Evolutionary conservation across 352 stramenopile species (phyloP).

Genomic region (Globisporangium acanthophoron): DNA sequence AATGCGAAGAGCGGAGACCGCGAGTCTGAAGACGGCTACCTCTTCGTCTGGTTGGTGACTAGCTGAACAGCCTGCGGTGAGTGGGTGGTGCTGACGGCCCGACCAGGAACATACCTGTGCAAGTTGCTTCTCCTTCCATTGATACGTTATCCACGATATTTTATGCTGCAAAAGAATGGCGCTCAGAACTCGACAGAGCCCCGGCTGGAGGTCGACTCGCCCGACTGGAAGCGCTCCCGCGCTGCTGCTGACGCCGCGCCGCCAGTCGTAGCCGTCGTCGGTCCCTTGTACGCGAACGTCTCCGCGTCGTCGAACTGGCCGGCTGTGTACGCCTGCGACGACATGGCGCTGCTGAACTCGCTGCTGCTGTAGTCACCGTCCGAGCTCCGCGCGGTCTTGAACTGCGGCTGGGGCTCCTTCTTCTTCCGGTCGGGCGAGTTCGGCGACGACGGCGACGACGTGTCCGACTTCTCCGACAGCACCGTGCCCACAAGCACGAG

Average conservation of each 20-base stretch:
- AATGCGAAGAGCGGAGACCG: too few species aligned
- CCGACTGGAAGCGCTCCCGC: constrained; percentile 17
- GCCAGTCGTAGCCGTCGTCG: constrained; percentile 6
- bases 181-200: constrained; percentile 60
- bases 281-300: constrained; percentile 6
- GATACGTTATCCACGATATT: neutral
- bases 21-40: too few species aligned
- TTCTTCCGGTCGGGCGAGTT: constrained; percentile 2
- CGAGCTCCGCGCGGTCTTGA: constrained; percentile 28
- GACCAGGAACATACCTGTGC: too few species aligned
- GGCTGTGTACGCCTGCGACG: constrained; percentile 17
- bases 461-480: constrained; percentile 21
- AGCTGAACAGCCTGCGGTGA: neutral
- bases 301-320: constrained; percentile 49
- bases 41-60: too few species aligned
- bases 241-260: neutral
- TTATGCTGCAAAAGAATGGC: neutral
- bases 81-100: neutral
- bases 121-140: neutral
- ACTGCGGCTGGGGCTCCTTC: constrained; percentile 13
- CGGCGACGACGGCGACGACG: constrained; percentile 18
- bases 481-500: constrained; percentile 30
- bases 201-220: constrained; percentile 19
- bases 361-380: constrained; percentile 13
- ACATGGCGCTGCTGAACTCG: constrained; percentile 18